Evolutionary conservation across 306 rosid species (phyloP).

Genomic region (Lablab purpureus): DNA sequence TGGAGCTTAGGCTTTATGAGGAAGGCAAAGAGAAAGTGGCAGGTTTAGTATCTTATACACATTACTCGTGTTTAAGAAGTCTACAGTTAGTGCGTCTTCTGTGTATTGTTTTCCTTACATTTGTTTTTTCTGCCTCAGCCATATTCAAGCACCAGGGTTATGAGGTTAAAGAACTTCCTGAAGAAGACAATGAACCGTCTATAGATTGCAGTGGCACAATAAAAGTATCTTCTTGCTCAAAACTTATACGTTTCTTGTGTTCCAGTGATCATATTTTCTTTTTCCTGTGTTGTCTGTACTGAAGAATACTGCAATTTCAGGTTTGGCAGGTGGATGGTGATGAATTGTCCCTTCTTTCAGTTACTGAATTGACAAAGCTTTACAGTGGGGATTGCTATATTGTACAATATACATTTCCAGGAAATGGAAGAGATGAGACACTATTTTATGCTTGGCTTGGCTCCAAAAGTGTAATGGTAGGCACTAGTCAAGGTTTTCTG

Average conservation of each 20-base stretch:
- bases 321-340: constrained; percentile 92
- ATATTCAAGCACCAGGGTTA: constrained; percentile 98
- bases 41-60: constrained; percentile 61
- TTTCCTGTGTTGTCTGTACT: constrained; percentile 41
- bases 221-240: constrained; percentile 64
- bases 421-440: constrained; percentile 76
- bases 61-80: constrained; percentile 34
- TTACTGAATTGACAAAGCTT: constrained; percentile 65
- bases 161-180: constrained; percentile 93
- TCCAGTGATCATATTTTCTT: constrained; percentile 19
- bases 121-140: constrained; percentile 62
- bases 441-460: constrained; percentile 91
- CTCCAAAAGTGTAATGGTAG: constrained; percentile 63
- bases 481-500: constrained; percentile 48
- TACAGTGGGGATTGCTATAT: constrained; percentile 92
- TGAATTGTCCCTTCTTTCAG: constrained; percentile 62
- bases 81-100: constrained; percentile 16
- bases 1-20: constrained; percentile 81
- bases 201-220: constrained; percentile 74
- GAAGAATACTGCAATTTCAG: constrained; percentile 53
- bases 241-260: neutral
- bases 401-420: constrained; percentile 74
- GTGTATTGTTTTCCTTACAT: constrained; percentile 39
- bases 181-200: constrained; percentile 68
- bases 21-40: constrained; percentile 99